Percentiles rank a stretch among this genome's conserved stretches.
Conservation (phyloP, 192 early-diverging fungal species). For the Coemansia sp. region DNA sequence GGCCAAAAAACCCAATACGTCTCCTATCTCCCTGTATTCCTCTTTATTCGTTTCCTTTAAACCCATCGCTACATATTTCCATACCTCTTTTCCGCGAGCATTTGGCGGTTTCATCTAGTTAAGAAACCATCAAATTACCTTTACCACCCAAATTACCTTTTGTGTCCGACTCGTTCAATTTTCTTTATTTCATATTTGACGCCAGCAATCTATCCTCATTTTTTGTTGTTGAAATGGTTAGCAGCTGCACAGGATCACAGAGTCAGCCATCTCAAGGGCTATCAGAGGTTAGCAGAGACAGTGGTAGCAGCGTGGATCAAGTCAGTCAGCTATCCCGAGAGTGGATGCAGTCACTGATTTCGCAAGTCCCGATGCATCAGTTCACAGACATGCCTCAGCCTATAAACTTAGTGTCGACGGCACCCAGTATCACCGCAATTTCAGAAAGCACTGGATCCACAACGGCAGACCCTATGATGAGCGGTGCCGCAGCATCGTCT, state of each 20-base stretch:
- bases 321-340: constrained; percentile 12
- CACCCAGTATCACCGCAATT: background rate
- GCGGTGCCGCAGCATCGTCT: constrained; percentile 11
- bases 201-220: background rate
- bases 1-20: background rate
- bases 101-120: too few relatives aligned
- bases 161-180: too few relatives aligned
- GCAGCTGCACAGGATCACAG: background rate
- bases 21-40: background rate
- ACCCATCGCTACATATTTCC: too few relatives aligned
- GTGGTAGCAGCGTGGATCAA: background rate
- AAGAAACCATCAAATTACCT: too few relatives aligned
- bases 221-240: background rate
- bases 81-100: too few relatives aligned
- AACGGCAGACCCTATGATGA: background rate
- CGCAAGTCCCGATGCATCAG: constrained; percentile 14
- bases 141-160: too few relatives aligned
- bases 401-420: background rate
- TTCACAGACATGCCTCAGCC: constrained; percentile 6
- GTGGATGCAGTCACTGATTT: constrained; percentile 36
- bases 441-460: background rate
- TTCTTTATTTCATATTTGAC: background rate
- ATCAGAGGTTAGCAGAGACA: background rate
- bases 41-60: background rate
- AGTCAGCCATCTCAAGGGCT: background rate